Base-by-base conservation (phyloP, 176 grass and related monocot species). In the Phoenix dactylifera region DNA sequence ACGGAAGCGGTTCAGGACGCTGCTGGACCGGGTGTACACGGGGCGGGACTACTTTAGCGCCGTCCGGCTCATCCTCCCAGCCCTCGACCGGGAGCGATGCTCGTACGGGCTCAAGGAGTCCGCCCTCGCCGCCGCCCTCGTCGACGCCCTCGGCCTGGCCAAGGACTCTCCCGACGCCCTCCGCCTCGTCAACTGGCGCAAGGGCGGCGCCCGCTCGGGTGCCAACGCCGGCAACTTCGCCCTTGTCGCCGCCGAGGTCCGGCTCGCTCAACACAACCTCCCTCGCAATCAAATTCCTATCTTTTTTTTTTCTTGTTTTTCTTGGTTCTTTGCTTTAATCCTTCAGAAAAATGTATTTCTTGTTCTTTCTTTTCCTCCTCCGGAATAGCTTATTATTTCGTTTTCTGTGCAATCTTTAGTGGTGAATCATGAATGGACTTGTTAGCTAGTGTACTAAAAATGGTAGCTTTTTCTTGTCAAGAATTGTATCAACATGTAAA, bases 81-180 rank as follows among this genome's bases (percentile, higher is more conserved):
- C 65, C 26, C 86, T 97, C 20, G 92, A 97, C 83, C 80, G 92
- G 48, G 92, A 97, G 78, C 81, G 87, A 51, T 78, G 83, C 2
- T 77, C 92, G 62, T 97, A 97, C 75, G 92, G 92, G 7, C 83
- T 97, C 75, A 91, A 97, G 83, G 92, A 97, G 80, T 65, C 87
- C 1, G 12, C 87, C 26, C 79, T 97, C 29, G 87, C 92, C 48
- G 14, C 84, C 17, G 79, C 65, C 24, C 80, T 97, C 24, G 78
- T 97, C 4, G 92, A 97, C 7, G 87, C 92, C 49, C 83, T 97
- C 30, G 87, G 87, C 7, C 79, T 91, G 58, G 92, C 92, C 64
- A 90, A 85, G 75, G 87, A 91, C 65, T 97, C 92, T 5, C 44
- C 80, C 4, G 92, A 97, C 58, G 87, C 92, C 51, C 30, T 97